Base-by-base conservation (phyloP, 768 basidiomycete genomes). In the Porpolomopsis calyptriformis region DNA sequence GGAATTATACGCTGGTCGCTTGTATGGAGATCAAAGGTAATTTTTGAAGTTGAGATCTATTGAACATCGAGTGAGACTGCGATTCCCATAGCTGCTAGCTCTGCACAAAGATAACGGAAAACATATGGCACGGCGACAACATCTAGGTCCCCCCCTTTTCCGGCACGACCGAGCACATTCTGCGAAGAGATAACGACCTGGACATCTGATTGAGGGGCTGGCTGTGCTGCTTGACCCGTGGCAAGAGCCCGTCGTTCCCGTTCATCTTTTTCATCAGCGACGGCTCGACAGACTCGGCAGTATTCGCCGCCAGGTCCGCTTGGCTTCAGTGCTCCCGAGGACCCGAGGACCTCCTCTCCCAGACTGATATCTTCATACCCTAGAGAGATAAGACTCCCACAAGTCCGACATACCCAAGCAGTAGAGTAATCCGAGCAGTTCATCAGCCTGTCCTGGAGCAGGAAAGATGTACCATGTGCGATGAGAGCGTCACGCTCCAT, bases 361-460 rank as follows among this genome's bases (percentile, higher is more conserved):
- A 87, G 69, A 49, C 70, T 76, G 58, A 82, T 71, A 60, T 96
- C 89, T 51, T 98, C 93, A 64, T 94, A 98, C 19, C 96, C 96
- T 44, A 99, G 73, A 7, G 93, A 92, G 55, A 98, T 88, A 45
- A 99, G 73, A 59, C 88, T 92, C 14, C 96, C 96, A 60, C 96
- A 99, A 2, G 82, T 85, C 44, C 96, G 77, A 64, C 96, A 99
- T 9, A 98, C 93, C 96, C 96, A 99, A 3, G 96, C 89, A 0
- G 92, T 98, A 22, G 96, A 97, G 64, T 98, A 99, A 65, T 99
- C 96, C 22, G 94, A 98, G 61, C 96, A 99, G 67, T 99, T 99
- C 96, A 99, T 98, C 60, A 99, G 68, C 47, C 96, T 76, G 66
- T 99, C 96, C 71, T 99, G 96, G 19, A 99, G 78, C 33, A 99